Evolutionary conservation across 1,139 yeast genomes (phyloP).

Genomic region (Debaryomyces sp.): DNA sequence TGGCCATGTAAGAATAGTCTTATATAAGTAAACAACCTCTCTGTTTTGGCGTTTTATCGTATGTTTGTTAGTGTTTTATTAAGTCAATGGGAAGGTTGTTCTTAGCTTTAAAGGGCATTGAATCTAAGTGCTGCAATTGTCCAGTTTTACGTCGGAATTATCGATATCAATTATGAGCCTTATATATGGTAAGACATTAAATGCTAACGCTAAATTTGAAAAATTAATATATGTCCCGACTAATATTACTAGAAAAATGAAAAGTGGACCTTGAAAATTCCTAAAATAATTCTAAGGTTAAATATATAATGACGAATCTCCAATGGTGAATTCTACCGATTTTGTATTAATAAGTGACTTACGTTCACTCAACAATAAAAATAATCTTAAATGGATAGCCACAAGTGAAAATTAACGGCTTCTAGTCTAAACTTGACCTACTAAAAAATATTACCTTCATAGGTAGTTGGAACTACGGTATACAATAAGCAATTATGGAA

Average conservation of each 20-base stretch:
- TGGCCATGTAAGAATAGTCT: conserved; percentile 20
- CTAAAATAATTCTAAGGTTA: background rate
- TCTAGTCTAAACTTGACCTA: conserved; percentile 5
- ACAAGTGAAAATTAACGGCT: conserved; percentile 5
- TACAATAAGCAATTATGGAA: conserved; percentile 1
- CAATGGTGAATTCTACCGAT: background rate
- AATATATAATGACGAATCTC: background rate
- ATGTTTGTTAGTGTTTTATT: background rate
- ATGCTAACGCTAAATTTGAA: background rate
- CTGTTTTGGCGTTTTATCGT: background rate
- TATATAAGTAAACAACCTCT: background rate
- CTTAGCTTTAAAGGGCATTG: background rate
- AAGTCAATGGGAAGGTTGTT: background rate
- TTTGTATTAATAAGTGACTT: background rate
- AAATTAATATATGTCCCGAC: background rate
- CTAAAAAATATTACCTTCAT: conserved; percentile 5
- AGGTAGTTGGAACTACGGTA: background rate
- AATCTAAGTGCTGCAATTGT: background rate
- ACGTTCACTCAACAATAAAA: conserved; percentile 2
- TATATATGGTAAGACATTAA: background rate
- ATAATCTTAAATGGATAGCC: background rate
- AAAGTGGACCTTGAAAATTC: background rate
- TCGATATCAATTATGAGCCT: background rate
- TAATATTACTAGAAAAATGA: conserved; percentile 1
- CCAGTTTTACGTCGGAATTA: background rate